phyloP scores from a whole-genome alignment of 768 basidiomycete genomes.

The Kockovaella imperatae region DNA sequence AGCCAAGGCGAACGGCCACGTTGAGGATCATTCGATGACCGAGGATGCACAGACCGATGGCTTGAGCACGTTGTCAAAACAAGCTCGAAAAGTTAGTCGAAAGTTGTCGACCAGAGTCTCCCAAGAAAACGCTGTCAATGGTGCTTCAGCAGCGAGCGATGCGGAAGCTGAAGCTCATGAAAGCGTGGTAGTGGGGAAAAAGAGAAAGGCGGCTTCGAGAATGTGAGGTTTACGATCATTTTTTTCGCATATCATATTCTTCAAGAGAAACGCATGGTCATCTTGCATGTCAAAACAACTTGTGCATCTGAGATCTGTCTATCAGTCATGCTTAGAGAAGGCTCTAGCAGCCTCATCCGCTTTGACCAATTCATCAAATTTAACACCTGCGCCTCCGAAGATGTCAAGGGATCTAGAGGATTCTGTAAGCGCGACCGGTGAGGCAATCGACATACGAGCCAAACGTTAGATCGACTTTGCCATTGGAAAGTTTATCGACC shows the following conservation, averaged over 20 bases:
- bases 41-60: no score
- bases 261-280: not conserved
- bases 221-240: not conserved
- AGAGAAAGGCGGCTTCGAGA: conserved; percentile 18
- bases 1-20: not conserved
- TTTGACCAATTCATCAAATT: conserved; percentile 47
- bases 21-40: not conserved
- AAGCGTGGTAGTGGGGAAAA: conserved; percentile 14
- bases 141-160: not conserved
- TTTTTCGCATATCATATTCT: not conserved
- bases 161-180: conserved; percentile 8
- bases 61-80: no score
- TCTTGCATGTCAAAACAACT: conserved; percentile 4
- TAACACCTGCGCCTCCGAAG: conserved; percentile 49
- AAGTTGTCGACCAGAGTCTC: not conserved
- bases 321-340: not conserved
- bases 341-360: conserved; percentile 36
- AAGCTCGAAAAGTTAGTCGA: no score
- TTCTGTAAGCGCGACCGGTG: not conserved
- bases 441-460: conserved; percentile 55
- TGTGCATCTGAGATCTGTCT: not conserved
- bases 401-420: conserved; percentile 48
- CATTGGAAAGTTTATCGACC: conserved; percentile 69
- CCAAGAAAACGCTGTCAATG: not conserved
- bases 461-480: conserved; percentile 78